These are phyloP conservation scores for Nakazawaea ernobii DNA, from an alignment of 805 yeast genomes.

Conservation along the genomic window DNA sequence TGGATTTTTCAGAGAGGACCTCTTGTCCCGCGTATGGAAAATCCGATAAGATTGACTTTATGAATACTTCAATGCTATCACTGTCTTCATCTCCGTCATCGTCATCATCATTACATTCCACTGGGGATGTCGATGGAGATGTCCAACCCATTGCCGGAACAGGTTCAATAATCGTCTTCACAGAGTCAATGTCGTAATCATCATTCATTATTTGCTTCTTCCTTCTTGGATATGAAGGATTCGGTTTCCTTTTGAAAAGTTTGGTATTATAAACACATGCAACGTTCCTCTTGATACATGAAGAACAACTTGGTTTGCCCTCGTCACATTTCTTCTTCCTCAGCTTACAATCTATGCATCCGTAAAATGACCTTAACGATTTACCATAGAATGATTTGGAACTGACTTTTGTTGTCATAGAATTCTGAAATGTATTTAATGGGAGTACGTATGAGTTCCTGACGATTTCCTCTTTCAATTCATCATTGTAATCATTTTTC, in stretches of 20 bases:
- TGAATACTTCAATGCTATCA: background rate
- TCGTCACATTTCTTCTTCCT: slow-evolving; percentile 36
- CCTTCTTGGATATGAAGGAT: slow-evolving; percentile 1
- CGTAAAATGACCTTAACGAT: slow-evolving; percentile 29
- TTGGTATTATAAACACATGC: slow-evolving; percentile 14
- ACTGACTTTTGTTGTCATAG: background rate
- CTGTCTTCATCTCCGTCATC: background rate
- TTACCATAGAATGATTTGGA: slow-evolving; percentile 22
- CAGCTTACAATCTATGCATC: slow-evolving; percentile 37
- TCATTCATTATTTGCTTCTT: background rate
- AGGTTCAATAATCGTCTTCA: background rate
- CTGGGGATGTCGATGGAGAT: background rate
- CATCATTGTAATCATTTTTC: slow-evolving; percentile 24
- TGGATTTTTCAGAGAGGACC: background rate
- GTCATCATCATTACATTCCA: background rate
- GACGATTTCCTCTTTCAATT: slow-evolving; percentile 25
- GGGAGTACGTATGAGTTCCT: slow-evolving; percentile 22
- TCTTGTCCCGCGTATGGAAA: background rate
- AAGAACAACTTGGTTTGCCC: slow-evolving; percentile 18
- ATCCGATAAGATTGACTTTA: slow-evolving; percentile 1
- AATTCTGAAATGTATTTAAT: background rate
- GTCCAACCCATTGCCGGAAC: background rate
- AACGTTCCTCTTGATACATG: slow-evolving; percentile 16
- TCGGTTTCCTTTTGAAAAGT: slow-evolving; percentile 3
- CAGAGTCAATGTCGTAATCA: background rate